Base-by-base conservation (phyloP, 805 yeast species). In the Jamesozyma lodderae region DNA sequence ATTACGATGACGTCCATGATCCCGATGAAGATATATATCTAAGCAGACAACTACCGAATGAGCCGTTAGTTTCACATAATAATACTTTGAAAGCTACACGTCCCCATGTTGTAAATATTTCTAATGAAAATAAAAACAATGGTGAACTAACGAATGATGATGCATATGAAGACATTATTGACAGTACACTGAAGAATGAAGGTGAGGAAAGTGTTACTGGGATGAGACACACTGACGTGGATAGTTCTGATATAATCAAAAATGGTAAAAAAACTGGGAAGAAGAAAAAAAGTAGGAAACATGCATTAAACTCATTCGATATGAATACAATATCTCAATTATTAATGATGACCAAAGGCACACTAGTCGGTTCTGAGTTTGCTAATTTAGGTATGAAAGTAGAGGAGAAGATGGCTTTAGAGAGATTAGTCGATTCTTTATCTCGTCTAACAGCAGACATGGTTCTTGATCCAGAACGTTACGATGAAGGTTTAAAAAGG, bases 361-460 rank as follows among this genome's bases (percentile, higher is more conserved):
- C 69, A 3, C 48, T 64, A 13, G 54, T 65, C 10, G 69, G 70
- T 2, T 65, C 67, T 66, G 92, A 85, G 48, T 83, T 87, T 54
- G 75, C 78, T 30, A 75, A 75, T 37, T 62, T 88, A 41, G 82
- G 81, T 27, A 68, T 87, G 46, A 87, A 90, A 8, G 62, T 70
- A 0, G 80, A 79, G 42, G 95, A 87, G 52, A 81, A 82, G 47
- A 79, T 75, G 49, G 67, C 88, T 29, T 67, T 90, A 31, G 96
- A 90, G 53, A 78, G 85, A 59, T 76, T 90, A 35, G 82, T 90
- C 3, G 95, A 87, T 52, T 79, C 94, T 2, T 66, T 90, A 33
- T 79, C 92, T 28, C 70, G 92, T 49, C 70, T 92, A 41, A 86
- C 95, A 3, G 85, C 88, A 37, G 96, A 87, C 53, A 86, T 92